These are phyloP conservation scores for Hypholoma fasciculare DNA, from an alignment of 768 basidiomycete genomes.

Conservation along the genomic window DNA sequence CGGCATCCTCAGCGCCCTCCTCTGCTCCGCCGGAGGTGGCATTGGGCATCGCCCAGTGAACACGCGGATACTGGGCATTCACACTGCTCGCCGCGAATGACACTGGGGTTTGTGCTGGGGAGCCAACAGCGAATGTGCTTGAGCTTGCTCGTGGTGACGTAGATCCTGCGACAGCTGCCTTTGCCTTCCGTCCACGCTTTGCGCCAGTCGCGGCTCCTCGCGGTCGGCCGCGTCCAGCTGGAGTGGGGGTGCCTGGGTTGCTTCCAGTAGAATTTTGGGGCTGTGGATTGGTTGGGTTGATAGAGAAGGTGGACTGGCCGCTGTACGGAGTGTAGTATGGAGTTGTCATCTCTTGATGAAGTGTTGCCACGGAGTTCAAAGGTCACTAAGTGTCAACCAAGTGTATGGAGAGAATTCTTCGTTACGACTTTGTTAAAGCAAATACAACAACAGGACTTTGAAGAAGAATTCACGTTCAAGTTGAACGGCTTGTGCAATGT, in stretches of 20 bases:
- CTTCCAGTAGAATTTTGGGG: not conserved
- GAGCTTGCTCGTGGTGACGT: conserved; percentile 25
- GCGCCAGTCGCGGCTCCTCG: conserved; percentile 34
- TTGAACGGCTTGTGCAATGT: too few species aligned
- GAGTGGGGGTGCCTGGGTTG: conserved; percentile 26
- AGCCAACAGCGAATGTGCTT: conserved; percentile 10
- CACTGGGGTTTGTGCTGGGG: conserved; percentile 9
- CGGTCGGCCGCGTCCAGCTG: conserved; percentile 31
- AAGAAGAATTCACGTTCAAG: too few species aligned
- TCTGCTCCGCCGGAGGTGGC: conserved; percentile 1
- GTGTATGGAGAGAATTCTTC: too few species aligned
- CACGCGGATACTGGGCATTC: conserved; percentile 32
- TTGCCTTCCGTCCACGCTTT: conserved; percentile 50
- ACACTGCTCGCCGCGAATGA: conserved; percentile 6
- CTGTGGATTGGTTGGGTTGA: conserved; percentile 2
- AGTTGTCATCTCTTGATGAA: not conserved
- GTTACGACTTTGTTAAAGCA: too few species aligned
- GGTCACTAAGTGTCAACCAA: too few species aligned
- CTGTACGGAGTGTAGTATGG: conserved; percentile 3
- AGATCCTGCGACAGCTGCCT: conserved; percentile 29
- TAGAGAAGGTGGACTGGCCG: not conserved
- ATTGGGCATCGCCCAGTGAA: conserved; percentile 36
- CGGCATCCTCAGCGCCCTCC: not conserved
- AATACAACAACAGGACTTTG: too few species aligned
- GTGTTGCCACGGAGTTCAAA: too few species aligned